Evolutionary conservation across 2,329 filamentous ascomycete species (phyloP), one percentile per base, ranked within the genome.

Genomic region (Botryosphaeria agaves): DNA sequence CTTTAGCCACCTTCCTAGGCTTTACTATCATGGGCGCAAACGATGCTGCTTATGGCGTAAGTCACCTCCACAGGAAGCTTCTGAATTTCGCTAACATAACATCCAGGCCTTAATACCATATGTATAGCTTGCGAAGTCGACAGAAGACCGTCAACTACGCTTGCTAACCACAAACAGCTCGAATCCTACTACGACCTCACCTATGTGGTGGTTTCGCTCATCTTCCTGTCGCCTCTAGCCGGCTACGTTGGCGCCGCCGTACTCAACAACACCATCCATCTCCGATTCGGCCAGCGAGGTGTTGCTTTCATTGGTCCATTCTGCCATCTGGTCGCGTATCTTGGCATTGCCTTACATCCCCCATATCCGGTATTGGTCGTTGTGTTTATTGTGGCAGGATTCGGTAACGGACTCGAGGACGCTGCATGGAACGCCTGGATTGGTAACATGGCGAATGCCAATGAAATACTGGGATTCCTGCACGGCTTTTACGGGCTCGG

Each of bases 401-500:
- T 80, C 29, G 78, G 78, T 1, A 82, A 76, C 45, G 79, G 79
- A 2, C 52, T 83, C 6, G 62, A 70, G 32, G 76, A 73, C 40
- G 65, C 66, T 0, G 69, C 61, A 5, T 72, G 66, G 59, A 69
- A 68, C 41, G 66, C 66, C 0, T 72, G 66, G 64, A 62, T 72
- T 14, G 80, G 80, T 7, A 76, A 74, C 41, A 79, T 87, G 72
- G 62, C 69, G 8, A 68, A 71, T 34, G 68, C 76, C 5, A 84
- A 85, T 45, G 72, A 84, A 45, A 56, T 87, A 1, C 63, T 83
- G 1, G 79, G 80, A 1, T 62, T 83, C 34, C 52, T 85, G 16
- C 78, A 84, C 46, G 76, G 69, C 1, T 68, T 69, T 21, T 87
- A 83, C 43, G 77, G 77, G 1, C 43, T 80, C 0, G 80, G 80